A percentile compares a stretch with the other conserved stretches of the same genome.
Evolutionary conservation across 495 filamentous ascomycete species (phyloP).

Genomic region (Xylaria venustula): DNA sequence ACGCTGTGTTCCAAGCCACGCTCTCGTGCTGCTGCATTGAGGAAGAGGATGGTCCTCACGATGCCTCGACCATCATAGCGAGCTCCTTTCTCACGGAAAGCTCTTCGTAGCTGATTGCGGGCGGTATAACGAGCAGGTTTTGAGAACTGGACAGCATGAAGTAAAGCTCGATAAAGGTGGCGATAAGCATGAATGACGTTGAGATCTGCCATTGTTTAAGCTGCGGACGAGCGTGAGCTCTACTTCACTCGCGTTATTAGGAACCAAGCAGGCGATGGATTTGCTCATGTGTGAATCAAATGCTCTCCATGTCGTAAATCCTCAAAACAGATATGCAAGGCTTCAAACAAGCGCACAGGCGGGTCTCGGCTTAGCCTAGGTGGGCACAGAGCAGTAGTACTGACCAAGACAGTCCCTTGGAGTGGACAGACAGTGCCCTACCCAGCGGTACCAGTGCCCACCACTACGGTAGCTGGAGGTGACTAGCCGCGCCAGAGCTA

Average conservation of each 20-base stretch:
- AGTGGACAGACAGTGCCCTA: too few relatives aligned
- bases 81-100: constrained; percentile 63
- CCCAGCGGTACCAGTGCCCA: too few relatives aligned
- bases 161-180: constrained; percentile 65
- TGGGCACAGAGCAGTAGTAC: too few relatives aligned
- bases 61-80: constrained; percentile 62
- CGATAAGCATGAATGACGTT: constrained; percentile 76
- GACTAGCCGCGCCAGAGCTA: too few relatives aligned
- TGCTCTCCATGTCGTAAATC: too few relatives aligned
- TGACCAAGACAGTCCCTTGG: too few relatives aligned
- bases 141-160: constrained; percentile 79
- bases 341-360: too few relatives aligned
- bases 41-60: constrained; percentile 72
- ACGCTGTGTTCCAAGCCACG: constrained; percentile 78
- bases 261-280: too few relatives aligned
- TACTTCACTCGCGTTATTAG: too few relatives aligned
- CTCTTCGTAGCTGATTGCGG: constrained; percentile 60
- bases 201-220: constrained; percentile 20
- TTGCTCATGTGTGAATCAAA: not conserved
- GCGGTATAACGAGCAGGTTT: constrained; percentile 70
- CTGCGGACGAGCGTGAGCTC: not conserved
- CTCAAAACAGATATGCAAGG: too few relatives aligned
- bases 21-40: constrained; percentile 63
- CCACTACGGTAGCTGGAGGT: too few relatives aligned
- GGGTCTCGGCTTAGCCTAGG: too few relatives aligned